Evolutionary conservation across 495 filamentous ascomycete genomes (phyloP).

Genomic region (Xanthoparmelia taractica): DNA sequence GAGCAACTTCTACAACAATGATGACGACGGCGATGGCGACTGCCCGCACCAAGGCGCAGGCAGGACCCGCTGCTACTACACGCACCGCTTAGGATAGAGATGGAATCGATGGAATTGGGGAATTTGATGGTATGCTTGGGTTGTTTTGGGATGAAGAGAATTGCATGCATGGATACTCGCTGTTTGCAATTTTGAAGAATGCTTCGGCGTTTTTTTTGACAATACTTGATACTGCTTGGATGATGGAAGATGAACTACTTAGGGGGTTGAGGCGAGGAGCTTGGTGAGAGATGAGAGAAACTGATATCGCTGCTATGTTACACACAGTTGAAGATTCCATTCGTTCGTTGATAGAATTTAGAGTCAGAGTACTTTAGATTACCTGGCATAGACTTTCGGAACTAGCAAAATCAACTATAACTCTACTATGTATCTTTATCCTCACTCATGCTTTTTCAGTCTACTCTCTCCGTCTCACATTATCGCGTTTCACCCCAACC

Average conservation of each 20-base stretch:
- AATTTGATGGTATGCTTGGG: neutral
- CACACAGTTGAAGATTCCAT: too few species aligned
- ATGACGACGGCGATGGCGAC: neutral
- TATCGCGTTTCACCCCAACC: too few species aligned
- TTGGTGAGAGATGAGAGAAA: neutral
- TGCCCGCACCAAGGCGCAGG: neutral
- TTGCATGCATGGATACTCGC: too few species aligned
- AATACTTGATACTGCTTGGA: neutral
- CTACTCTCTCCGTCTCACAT: too few species aligned
- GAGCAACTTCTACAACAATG: neutral
- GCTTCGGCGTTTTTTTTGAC: neutral
- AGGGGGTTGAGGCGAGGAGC: neutral
- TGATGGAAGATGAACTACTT: neutral
- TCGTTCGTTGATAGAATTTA: too few species aligned
- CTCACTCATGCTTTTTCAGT: too few species aligned
- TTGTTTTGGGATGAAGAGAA: too few species aligned
- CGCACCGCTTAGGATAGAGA: neutral
- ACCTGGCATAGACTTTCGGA: too few species aligned
- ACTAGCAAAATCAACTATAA: too few species aligned
- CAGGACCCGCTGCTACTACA: conserved; percentile 1
- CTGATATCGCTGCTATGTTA: neutral
- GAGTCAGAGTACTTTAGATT: too few species aligned
- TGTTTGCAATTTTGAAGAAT: neutral
- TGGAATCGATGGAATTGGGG: neutral
- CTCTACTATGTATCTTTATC: too few species aligned